Percentiles rank a stretch among this genome's conserved stretches.
These are phyloP conservation scores for Colletotrichum theobromicola DNA, from an alignment of 2,329 filamentous ascomycete genomes.

Conservation along the genomic window DNA sequence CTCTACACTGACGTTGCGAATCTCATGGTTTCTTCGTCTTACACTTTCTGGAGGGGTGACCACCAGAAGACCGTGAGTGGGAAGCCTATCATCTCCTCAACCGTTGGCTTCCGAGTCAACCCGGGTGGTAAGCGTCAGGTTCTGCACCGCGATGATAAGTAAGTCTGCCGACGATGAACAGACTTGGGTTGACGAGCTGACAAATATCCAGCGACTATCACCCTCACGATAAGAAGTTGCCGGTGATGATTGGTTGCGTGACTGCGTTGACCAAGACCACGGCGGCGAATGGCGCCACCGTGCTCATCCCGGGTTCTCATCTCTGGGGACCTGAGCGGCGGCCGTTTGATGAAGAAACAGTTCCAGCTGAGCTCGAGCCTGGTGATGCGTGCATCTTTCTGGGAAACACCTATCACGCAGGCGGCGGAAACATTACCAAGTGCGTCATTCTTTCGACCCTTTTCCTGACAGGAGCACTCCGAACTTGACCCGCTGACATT, in stretches of 20 bases:
- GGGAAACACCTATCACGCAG: constrained; percentile 44
- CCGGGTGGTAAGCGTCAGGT: constrained; percentile 44
- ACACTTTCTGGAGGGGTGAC: constrained; percentile 40
- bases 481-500: neutral
- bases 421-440: constrained; percentile 39
- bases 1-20: constrained; percentile 39
- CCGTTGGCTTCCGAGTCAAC: constrained; percentile 42
- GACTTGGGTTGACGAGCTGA: neutral
- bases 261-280: constrained; percentile 44
- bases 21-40: constrained; percentile 37
- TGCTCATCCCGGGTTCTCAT: constrained; percentile 45
- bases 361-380: constrained; percentile 42
- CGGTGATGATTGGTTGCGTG: constrained; percentile 42
- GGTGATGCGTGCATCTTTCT: constrained; percentile 45
- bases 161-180: accelerated
- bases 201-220: constrained; percentile 24
- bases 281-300: constrained; percentile 44
- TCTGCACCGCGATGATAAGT: constrained; percentile 40
- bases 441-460: neutral
- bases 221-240: constrained; percentile 35
- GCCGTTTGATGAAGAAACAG: constrained; percentile 40
- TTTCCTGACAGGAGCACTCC: too few species aligned
- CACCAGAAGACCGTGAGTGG: constrained; percentile 32
- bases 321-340: constrained; percentile 42
- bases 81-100: constrained; percentile 41